Evolutionary conservation across 2,329 filamentous ascomycete genomes (phyloP).

Genomic region (Plectosphaerella plurivora): DNA sequence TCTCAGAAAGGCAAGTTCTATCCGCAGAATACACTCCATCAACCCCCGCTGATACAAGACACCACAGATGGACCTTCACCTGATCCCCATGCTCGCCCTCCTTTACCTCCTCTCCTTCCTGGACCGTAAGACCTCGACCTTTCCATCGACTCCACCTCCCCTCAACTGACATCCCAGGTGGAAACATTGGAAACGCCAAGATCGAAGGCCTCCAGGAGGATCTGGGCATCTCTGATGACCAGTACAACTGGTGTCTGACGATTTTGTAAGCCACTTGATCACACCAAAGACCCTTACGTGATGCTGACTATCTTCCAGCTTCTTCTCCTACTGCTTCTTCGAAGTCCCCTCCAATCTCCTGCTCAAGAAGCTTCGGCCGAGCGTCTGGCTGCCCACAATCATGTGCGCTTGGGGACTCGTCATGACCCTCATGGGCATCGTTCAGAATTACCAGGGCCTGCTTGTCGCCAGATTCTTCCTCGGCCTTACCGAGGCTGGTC

Average conservation of each 20-base stretch:
- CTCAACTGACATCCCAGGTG: slow-evolving; percentile 26
- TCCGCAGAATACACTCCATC: neutral
- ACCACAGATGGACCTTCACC: slow-evolving; percentile 47
- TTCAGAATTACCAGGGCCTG: slow-evolving; percentile 41
- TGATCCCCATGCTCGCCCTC: slow-evolving; percentile 60
- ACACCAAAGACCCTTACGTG: neutral
- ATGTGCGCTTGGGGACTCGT: slow-evolving; percentile 58
- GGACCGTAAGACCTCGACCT: slow-evolving; percentile 41
- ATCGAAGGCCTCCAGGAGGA: slow-evolving; percentile 53
- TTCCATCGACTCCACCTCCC: too few relatives aligned
- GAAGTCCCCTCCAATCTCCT: slow-evolving; percentile 75
- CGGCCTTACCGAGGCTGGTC: slow-evolving; percentile 62
- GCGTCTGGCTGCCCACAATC: slow-evolving; percentile 70
- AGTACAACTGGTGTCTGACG: slow-evolving; percentile 66
- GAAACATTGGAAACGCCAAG: slow-evolving; percentile 64
- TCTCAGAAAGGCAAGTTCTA: slow-evolving; percentile 42
- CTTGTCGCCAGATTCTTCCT: slow-evolving; percentile 51
- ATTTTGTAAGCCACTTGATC: too few relatives aligned
- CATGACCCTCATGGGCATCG: slow-evolving; percentile 50
- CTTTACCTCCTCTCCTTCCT: slow-evolving; percentile 68
- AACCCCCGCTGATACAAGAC: too few relatives aligned
- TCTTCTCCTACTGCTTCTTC: slow-evolving; percentile 73
- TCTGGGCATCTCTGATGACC: slow-evolving; percentile 52
- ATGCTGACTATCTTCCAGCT: slow-evolving; percentile 31
- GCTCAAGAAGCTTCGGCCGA: slow-evolving; percentile 69